phyloP scores from a whole-genome alignment of 2,329 filamentous ascomycete genomes.

The Fusarium sp. region DNA sequence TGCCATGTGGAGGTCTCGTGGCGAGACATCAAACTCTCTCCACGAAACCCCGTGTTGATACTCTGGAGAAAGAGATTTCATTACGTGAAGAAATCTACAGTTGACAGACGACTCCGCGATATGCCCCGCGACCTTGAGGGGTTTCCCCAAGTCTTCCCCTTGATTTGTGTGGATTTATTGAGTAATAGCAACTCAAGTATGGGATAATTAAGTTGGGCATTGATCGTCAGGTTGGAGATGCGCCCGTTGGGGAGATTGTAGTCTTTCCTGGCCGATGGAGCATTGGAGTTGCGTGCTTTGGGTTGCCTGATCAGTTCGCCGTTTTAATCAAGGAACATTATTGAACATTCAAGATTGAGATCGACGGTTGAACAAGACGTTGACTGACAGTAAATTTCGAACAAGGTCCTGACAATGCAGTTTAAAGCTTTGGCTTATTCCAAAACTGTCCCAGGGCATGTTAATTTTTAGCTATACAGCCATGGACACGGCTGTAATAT shows the following conservation, averaged over 20 bases:
- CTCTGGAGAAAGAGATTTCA: constrained; percentile 23
- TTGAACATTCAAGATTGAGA: background rate
- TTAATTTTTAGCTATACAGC: fast-evolving
- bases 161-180: constrained; percentile 18
- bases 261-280: fast-evolving
- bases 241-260: background rate
- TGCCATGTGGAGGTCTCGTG: constrained; percentile 30
- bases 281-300: background rate
- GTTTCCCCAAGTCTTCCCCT: constrained; percentile 23
- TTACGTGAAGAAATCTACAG: constrained; percentile 36
- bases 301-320: background rate
- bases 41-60: constrained; percentile 15
- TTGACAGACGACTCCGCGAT: constrained; percentile 22
- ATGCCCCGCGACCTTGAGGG: constrained; percentile 27
- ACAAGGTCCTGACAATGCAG: background rate
- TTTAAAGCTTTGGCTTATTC: background rate
- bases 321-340: background rate
- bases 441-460: fast-evolving
- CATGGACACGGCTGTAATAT: background rate
- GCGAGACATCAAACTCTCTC: constrained; percentile 15
- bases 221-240: background rate
- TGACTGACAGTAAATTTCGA: fast-evolving
- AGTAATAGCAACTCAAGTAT: constrained; percentile 16
- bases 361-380: fast-evolving
- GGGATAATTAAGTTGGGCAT: background rate